These are phyloP conservation scores for Poteriospumella lacustris DNA, from an alignment of 108 stramenopile genomes.

Conservation along the genomic window DNA sequence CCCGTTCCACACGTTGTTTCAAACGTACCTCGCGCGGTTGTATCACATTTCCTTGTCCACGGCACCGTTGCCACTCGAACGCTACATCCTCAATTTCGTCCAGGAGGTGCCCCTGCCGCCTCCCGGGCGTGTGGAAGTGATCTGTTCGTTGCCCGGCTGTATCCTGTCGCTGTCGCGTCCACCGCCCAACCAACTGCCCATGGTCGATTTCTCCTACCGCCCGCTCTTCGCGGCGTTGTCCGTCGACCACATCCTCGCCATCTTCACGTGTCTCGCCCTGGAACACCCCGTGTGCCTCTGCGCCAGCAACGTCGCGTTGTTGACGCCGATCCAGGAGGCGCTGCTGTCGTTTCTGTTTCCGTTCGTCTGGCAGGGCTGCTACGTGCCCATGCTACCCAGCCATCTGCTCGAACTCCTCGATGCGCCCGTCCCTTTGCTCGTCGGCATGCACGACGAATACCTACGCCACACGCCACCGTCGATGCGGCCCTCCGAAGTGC, in stretches of 20 bases:
- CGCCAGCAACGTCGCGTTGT: constrained; percentile 58
- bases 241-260: constrained; percentile 63
- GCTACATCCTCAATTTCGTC: constrained; percentile 76
- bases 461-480: constrained; percentile 41
- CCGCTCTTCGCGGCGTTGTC: constrained; percentile 71
- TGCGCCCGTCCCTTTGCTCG: constrained; percentile 78
- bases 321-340: constrained; percentile 71
- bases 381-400: constrained; percentile 68
- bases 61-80: constrained; percentile 81
- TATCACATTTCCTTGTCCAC: constrained; percentile 72
- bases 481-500: constrained; percentile 58
- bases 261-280: constrained; percentile 68
- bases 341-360: constrained; percentile 75
- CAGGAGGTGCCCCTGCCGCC: constrained; percentile 79
- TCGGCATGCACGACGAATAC: constrained; percentile 65
- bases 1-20: constrained; percentile 70
- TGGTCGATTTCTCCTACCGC: constrained; percentile 70
- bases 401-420: constrained; percentile 71
- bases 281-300: constrained; percentile 66
- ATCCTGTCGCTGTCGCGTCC: constrained; percentile 61
- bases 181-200: constrained; percentile 68
- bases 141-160: constrained; percentile 48
- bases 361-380: constrained; percentile 72
- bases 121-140: constrained; percentile 61
- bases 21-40: constrained; percentile 63